phyloP scores from a whole-genome alignment of 345 rosid species.

The Linum trigynum region DNA sequence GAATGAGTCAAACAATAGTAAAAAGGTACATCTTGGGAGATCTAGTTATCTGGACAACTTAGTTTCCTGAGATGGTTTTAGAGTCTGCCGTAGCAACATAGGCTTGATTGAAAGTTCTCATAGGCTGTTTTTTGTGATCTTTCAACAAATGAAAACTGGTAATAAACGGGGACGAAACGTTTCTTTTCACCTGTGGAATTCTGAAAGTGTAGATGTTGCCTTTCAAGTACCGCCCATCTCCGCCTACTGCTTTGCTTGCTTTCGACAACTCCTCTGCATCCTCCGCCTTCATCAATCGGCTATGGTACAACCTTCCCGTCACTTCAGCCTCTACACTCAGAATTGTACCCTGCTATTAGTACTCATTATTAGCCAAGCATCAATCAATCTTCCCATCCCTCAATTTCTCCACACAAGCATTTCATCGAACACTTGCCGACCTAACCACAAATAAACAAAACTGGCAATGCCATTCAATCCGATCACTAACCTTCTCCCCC shows the following conservation, averaged over 20 bases:
- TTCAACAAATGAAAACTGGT: background rate
- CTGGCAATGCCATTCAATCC: background rate
- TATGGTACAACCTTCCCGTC: slow-evolving; percentile 19
- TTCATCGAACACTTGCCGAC: background rate
- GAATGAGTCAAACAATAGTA: no score
- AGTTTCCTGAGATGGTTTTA: no score
- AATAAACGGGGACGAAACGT: no score
- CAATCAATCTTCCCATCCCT: no score
- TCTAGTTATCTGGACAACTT: no score
- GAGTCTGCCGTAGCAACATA: no score
- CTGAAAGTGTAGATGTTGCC: slow-evolving; percentile 16
- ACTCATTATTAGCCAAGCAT: no score
- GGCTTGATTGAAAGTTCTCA: no score
- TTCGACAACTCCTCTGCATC: slow-evolving; percentile 11
- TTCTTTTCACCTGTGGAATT: slow-evolving; percentile 17
- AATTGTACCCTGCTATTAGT: slow-evolving; percentile 26
- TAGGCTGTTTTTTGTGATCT: background rate
- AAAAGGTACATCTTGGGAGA: no score
- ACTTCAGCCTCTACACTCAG: slow-evolving; percentile 27
- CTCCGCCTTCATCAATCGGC: slow-evolving; percentile 11
- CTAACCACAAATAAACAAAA: background rate
- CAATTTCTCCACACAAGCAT: background rate
- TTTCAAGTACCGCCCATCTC: slow-evolving; percentile 15
- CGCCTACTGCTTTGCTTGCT: background rate
- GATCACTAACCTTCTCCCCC: slow-evolving; percentile 16